Base-by-base conservation (phyloP, 495 filamentous ascomycete species). In the Acidiella bohemica region DNA sequence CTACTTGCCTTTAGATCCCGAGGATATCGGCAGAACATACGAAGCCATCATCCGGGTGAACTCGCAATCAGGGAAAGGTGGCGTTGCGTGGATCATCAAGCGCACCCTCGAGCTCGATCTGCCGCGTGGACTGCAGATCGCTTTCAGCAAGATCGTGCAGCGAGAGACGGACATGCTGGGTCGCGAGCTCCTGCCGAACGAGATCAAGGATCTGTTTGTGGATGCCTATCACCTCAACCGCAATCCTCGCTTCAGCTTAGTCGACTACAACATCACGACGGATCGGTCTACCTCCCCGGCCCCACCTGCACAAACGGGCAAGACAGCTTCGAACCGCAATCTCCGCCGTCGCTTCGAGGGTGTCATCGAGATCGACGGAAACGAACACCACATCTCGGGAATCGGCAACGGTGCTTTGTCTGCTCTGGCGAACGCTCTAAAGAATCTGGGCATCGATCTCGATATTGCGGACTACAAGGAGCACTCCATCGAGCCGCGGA, bases 21-120 rank as follows among this genome's bases (percentile, higher is more conserved):
- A 81, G 50, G 87, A 95, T 62, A 94, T 96, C 39, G 90, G 90
- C 18, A 76, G 88, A 9, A 95, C 80, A 21, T 95, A 95, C 69
- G 87, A 95, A 62, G 88, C 88, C 28, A 81, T 95, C 58, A 97
- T 97, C 59, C 82, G 88, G 22, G 90, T 96, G 68, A 97, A 96
- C 62, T 88, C 81, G 17, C 90, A 97, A 57, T 83, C 76, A 45
- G 90, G 90, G 39, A 97, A 97, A 64, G 90, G 87, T 39, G 90
- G 90, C 49, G 80, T 84, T 42, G 88, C 90, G 28, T 96, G 84
- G 85, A 78, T 95, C 49, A 87, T 97, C 57, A 76, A 84, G 55
- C 80, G 81, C 32, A 74, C 76, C 32, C 72, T 96, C 43, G 75
- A 94, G 52, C 81, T 96, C 47, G 90, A 94, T 61, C 72, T 96